Evolutionary conservation across 164 flowering plant genomes (phyloP), one percentile per base, ranked within the genome.

Genomic region (Tetrastigma voinierianum): DNA sequence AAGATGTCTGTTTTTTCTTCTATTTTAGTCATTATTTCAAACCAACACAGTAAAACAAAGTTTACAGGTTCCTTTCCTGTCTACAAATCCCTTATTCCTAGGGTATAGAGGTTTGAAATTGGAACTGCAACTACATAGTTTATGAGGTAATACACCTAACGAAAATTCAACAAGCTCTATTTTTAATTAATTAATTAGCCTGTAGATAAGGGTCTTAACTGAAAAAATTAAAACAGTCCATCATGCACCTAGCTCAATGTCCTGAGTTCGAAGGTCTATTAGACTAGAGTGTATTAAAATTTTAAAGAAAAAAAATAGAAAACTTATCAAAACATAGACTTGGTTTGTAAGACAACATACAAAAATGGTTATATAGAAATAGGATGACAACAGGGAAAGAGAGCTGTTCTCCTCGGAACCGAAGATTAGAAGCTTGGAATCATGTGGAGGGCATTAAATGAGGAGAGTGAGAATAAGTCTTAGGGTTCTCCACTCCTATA

Each of bases 381-480:
- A 52, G 57, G 16, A 59, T 51, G 76, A 77, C 78, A 82, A 77
- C 75, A 67, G 77, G 80, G 74, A 70, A 77, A 57, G 67, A 66
- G 84, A 60, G 83, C 75, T 82, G 78, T 80, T 76, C 77, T 81
- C 64, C 85, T 80, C 61, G 85, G 84, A 80, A 82, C 74, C 73
- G 71, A 70, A 72, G 84, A 81, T 83, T 76, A 72, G 78, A 78
- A 76, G 81, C 77, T 82, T 85, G 85, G 89, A 82, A 80, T 84
- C 91, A 85, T 82, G 88, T 88, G 90, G 73, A 72, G 73, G 10
- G 68, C 89, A 88, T 84, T 88, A 64, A 88, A 82, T 84, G 87
- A 56, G 55, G 47, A 61, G 57, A 24, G 59, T 59, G 57, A 44
- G 72, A 70, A 67, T 70, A 76, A 65, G 65, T 68, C 76, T 78